These are phyloP conservation scores for Dothideomycetes sp. DNA, from an alignment of 2,329 filamentous ascomycete species.

Conservation along the genomic window DNA sequence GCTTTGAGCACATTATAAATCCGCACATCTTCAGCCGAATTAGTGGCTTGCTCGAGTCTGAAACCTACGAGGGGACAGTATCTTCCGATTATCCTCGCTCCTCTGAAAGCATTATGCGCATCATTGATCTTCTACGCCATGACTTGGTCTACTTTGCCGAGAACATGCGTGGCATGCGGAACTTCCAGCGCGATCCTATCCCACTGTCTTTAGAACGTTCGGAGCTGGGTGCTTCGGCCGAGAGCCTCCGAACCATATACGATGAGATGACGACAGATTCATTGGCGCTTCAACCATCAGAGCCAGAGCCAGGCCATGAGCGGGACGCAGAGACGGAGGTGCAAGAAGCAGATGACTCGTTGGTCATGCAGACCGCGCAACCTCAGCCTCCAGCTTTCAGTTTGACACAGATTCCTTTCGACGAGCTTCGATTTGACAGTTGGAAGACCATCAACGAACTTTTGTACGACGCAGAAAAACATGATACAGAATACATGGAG, in stretches of 20 bases:
- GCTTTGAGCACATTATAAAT: slow-evolving; percentile 1
- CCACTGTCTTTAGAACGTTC: slow-evolving; percentile 31
- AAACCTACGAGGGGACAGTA: neutral
- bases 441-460: slow-evolving; percentile 41
- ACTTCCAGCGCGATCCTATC: slow-evolving; percentile 28
- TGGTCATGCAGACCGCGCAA: neutral
- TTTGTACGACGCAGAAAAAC: slow-evolving; percentile 25
- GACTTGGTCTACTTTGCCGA: slow-evolving; percentile 4
- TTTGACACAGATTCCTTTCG: slow-evolving; percentile 33
- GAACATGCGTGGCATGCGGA: slow-evolving; percentile 21
- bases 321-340: neutral
- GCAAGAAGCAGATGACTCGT: neutral
- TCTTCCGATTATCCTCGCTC: neutral
- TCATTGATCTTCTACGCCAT: neutral
- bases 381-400: slow-evolving; percentile 18
- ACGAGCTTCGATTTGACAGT: slow-evolving; percentile 40
- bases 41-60: neutral
- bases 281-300: neutral
- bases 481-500: slow-evolving; percentile 20
- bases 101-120: neutral
- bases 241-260: slow-evolving; percentile 35
- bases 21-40: slow-evolving; percentile 5
- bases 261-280: slow-evolving; percentile 34
- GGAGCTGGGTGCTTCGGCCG: no score
- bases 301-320: neutral